Conservation (phyloP, 1,284 basidiomycete genomes). For the Rhizoctonia solani region DNA sequence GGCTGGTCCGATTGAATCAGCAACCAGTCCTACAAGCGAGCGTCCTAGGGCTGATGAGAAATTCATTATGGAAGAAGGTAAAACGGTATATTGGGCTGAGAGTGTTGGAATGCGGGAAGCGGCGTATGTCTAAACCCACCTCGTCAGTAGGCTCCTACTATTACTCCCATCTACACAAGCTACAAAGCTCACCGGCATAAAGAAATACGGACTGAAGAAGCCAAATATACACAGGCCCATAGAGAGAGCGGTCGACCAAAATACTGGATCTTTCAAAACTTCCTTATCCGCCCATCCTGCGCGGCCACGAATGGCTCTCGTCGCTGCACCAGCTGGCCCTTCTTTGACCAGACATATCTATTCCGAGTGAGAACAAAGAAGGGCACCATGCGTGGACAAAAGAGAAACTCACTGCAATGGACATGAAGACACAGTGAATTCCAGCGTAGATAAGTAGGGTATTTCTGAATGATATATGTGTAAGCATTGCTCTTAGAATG, state of each 20-base stretch:
- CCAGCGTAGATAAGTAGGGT: slow-evolving; percentile 40
- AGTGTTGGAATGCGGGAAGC: slow-evolving; percentile 38
- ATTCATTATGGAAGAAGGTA: slow-evolving; percentile 41
- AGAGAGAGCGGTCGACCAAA: slow-evolving; percentile 37
- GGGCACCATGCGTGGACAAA: not conserved
- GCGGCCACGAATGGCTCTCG: not conserved
- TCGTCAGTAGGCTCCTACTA: slow-evolving; percentile 1
- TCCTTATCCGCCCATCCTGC: slow-evolving; percentile 36
- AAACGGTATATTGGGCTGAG: slow-evolving; percentile 35
- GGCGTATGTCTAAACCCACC: slow-evolving; percentile 38
- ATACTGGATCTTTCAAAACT: slow-evolving; percentile 37
- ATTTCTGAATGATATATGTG: slow-evolving; percentile 36
- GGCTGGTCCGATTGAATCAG: slow-evolving; percentile 40
- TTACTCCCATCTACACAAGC: slow-evolving; percentile 33
- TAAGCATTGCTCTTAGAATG: slow-evolving; percentile 39
- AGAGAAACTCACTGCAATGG: slow-evolving; percentile 28
- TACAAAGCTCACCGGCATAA: slow-evolving; percentile 34
- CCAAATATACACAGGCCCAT: slow-evolving; percentile 36
- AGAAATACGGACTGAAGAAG: slow-evolving; percentile 33
- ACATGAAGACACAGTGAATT: slow-evolving; percentile 37
- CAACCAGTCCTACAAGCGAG: slow-evolving; percentile 39
- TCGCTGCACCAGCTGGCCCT: slow-evolving; percentile 12
- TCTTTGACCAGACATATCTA: slow-evolving; percentile 29
- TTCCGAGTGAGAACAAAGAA: slow-evolving; percentile 34
- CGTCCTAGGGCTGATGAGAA: slow-evolving; percentile 41